Base-by-base conservation (phyloP, 2,329 filamentous ascomycete genomes). In the Orbilia ellipsospora region DNA sequence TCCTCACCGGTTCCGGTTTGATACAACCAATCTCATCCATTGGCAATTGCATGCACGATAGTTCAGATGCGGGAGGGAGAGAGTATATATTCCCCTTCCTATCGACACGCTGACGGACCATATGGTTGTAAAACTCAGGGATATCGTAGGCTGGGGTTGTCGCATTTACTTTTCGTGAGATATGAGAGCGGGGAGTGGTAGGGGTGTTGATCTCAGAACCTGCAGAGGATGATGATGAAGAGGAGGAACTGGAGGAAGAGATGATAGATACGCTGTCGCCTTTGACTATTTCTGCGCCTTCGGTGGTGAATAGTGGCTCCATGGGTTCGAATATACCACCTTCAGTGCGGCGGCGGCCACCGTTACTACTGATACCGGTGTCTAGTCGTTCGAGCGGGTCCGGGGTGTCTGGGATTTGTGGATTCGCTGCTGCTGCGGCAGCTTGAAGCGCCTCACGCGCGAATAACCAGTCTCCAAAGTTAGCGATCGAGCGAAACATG, bases 381-480 rank as follows among this genome's bases (percentile, higher is more conserved):
- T 59, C 26, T 26, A 42, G 4, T 13, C 8, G n/a, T 15, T 57
- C 51, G n/a, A 42, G 28, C 5, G 54, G 26, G 1, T 23, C 13
- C 3, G 52, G 26, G 15, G 63, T 74, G 20, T 74, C 70, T 3
- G 70, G 70, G 28, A 74, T n/a, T 13, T 15, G 16, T 5, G 20
- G 20, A 23, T 12, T 18, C 3, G 6, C 18, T 5, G 55, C 54
- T 23, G 23, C 12, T n/a, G 42, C 51, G 3, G 60, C 31, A 8
- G 20, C 16, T 54, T 52, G 45, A 13, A 76, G 54, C 2, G 73
- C 65, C 16, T 76, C 93, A 78, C 90, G 86, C 0, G 94, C 92
- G 20, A 97, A 85, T 0, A 91, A 91, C 94, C 94, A 98, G 0
- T 94, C 93, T 1, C 93, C 91, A 80, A 99, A 98, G 79, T 97